Base-by-base conservation (phyloP, 257 asterid genomes). In the Asclepias syriaca region DNA sequence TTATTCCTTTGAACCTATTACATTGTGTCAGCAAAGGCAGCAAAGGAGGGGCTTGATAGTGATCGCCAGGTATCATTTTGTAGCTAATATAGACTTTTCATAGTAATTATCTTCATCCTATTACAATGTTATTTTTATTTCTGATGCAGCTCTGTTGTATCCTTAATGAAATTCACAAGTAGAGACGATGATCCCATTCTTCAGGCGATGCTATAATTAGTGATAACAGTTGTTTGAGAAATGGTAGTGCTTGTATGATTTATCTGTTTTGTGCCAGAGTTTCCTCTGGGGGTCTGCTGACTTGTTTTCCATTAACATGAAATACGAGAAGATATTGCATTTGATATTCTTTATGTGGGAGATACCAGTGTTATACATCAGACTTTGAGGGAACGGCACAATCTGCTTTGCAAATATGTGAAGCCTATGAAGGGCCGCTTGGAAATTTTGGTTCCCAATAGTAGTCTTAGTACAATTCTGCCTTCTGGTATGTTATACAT, bases 331-430 rank as follows among this genome's bases (percentile, higher is more conserved):
- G 97, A 89, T 87, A 85, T 94, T 80, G 97, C 96, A 50, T 91
- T 94, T 78, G 99, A 91, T 81, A 80, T 94, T 80, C 97, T 94
- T 46, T 94, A 89, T 80, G 97, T 82, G 75, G 97, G 98, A 81
- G 99, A 89, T 83, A 87, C 96, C 68, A 91, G 97, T 85, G 96
- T 94, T 72, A 94, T 94, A 81, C 99, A 94, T 87, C 97, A 86
- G 77, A 91, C 89, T 77, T 84, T 94, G 86, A 87, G 79, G 83
- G 98, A 91, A 83, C 84, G 99, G 66, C 99, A 91, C 68, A 87
- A 85, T 76, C 91, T 91, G 81, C 95, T 94, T 27, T 80, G 71
- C 75, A 77, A 86, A 80, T 85, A 86, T 84, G 87, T 94, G 79
- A 91, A 85, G 84, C 90, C 96, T 71, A 77, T 82, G 51, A 80